Evolutionary conservation across 208 protist genomes (phyloP), one percentile per base, ranked within the genome.

Genomic region (Leishmania turanica): DNA sequence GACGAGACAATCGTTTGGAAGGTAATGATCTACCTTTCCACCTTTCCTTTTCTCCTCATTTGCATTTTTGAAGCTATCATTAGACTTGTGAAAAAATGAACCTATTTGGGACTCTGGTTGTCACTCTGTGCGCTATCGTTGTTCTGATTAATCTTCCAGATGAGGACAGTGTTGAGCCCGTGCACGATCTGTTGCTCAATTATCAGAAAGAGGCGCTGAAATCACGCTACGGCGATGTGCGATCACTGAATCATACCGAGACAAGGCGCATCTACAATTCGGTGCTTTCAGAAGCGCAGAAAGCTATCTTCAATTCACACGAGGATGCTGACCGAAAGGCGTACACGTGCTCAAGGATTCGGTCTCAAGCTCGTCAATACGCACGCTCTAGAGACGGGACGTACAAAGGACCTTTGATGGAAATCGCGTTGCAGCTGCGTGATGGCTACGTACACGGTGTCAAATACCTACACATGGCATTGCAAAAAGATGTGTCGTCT

Each of bases 371-470:
- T 21, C 85, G 87, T 37, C 82, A 84, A 42, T 95, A 95, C 56
- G 84, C 89, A 17, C 88, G 91, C 45, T 91, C 91, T 37, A 86
- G 89, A 54, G 87, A 92, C 78, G 87, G 86, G 54, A 83, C 73
- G 19, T 80, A 86, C 77, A 17, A 70, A 81, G 72, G 69, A n/a
- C 73, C 84, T 45, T 34, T 90, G 56, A 86, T 83, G 5, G 86
- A 90, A 69, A 77, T 83, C 54, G 47, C 84, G n/a, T 80, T 95
- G 37, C 92, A 93, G 76, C 42, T 93, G 37, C 87, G 92, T 49
- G 90, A 95, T 79, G 78, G 82, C 42, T 95, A 92, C 70, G 83
- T 89, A 71, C 84, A 95, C 77, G 89, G 88, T 9, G 60, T 93
- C 47, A 73, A 82, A 27, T 88, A 91, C 70, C 60, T 95, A 27